phyloP scores from a whole-genome alignment of 2,329 filamentous ascomycete genomes.

The Colletotrichum sp. region DNA sequence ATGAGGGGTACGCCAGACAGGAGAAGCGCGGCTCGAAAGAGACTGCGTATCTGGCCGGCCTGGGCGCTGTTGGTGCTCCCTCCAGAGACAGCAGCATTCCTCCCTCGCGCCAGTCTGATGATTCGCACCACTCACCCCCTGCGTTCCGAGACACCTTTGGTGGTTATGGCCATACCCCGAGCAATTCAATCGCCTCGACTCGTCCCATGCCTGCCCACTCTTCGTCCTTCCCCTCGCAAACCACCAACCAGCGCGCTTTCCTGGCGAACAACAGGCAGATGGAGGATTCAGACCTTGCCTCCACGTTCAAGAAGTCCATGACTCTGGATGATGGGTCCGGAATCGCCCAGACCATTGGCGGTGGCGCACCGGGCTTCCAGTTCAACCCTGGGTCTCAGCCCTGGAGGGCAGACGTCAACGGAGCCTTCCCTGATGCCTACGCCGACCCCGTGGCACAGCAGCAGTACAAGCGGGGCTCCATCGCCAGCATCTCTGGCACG shows the following conservation, averaged over 20 bases:
- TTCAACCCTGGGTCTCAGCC: slow-evolving; percentile 52
- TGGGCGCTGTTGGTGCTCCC: slow-evolving; percentile 38
- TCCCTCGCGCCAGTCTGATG: slow-evolving; percentile 58
- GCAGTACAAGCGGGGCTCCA: slow-evolving; percentile 37
- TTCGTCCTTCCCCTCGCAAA: slow-evolving; percentile 52
- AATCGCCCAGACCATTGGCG: slow-evolving; percentile 15
- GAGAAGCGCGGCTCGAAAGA: slow-evolving; percentile 40
- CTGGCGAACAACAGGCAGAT: slow-evolving; percentile 41
- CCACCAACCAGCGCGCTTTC: slow-evolving; percentile 39
- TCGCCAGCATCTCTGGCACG: slow-evolving; percentile 44
- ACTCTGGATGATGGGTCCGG: slow-evolving; percentile 35
- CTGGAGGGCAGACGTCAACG: slow-evolving; percentile 45
- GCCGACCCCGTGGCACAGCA: slow-evolving; percentile 31
- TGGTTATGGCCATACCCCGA: slow-evolving; percentile 41
- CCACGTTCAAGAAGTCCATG: slow-evolving; percentile 37
- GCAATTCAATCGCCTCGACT: slow-evolving; percentile 52
- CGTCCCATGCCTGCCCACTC: slow-evolving; percentile 48
- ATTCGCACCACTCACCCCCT: slow-evolving; percentile 36
- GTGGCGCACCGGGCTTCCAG: slow-evolving; percentile 43
- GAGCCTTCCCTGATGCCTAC: slow-evolving; percentile 34
- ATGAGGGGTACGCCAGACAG: slow-evolving; percentile 17
- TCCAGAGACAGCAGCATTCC: slow-evolving; percentile 62
- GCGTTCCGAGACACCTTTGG: slow-evolving; percentile 35
- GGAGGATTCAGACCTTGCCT: slow-evolving; percentile 39
- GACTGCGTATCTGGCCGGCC: slow-evolving; percentile 44